Base-by-base conservation (phyloP, 805 yeast genomes). In the Candida jianshihensis region DNA sequence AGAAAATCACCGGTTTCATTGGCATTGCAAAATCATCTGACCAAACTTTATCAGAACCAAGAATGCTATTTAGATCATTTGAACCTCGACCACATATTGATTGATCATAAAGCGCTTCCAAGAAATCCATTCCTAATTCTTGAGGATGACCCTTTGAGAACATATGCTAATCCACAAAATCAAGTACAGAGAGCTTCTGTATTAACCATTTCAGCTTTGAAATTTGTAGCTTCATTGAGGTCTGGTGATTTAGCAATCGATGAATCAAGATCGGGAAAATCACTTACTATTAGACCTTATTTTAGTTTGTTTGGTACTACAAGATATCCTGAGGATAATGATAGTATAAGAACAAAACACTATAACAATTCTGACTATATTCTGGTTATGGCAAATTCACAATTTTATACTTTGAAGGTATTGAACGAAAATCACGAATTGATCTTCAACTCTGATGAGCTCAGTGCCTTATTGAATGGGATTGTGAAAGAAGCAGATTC, bases 341-440 rank as follows among this genome's bases (percentile, higher is more conserved):
- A 50, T 59, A 94, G 95, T 5, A 83, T 95, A 49, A 72, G 81
- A 35, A 75, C 84, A 67, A 86, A 79, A 56, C 66, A 80, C 2
- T 85, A 77, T 53, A 53, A 68, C 8, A 64, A 71, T 17, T 75
- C 90, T 3, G 75, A 75, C 46, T 95, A 87, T 55, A 72, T 88
- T 28, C 71, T 85, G 14, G 81, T 88, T 21, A 62, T 86, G 44
- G 78, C 87, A 33, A 79, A 78, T 44, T 84, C 94, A 6, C 95
- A 86, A 56, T 86, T 84, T 58, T 88, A 87, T 58, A 82, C 90
- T 75, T 73, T 88, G 47, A 89, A 83, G 49, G 96, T 88, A 1
- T 64, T 88, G 44, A 89, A 83, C 56, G 68, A 68, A 15, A 60
- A 73, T 26, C 70, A 82, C 53, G 78, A 86, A 49, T 57, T 85